phyloP scores from a whole-genome alignment of 1,139 yeast genomes.

The Saccharomyces pastorianus region DNA sequence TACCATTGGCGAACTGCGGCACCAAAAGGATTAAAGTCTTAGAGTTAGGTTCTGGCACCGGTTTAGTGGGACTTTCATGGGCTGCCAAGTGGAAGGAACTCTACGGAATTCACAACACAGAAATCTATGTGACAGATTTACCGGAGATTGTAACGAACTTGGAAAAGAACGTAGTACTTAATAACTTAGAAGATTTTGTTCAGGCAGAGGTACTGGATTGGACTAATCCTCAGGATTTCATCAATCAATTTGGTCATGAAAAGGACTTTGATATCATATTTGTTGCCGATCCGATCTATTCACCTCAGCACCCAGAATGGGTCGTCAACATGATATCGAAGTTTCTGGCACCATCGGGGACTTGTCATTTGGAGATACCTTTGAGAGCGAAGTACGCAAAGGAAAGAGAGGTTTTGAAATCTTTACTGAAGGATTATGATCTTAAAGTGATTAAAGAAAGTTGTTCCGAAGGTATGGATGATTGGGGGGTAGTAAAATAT shows the following conservation, averaged over 20 bases:
- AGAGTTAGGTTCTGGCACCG: conserved; percentile 93
- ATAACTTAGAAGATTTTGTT: conserved; percentile 33
- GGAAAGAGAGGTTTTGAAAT: conserved; percentile 58
- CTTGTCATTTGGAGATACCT: conserved; percentile 67
- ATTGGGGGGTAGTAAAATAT: conserved; percentile 69
- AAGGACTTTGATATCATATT: conserved; percentile 49
- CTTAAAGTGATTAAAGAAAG: conserved; percentile 28
- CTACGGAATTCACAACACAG: conserved; percentile 33
- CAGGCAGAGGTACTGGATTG: conserved; percentile 63
- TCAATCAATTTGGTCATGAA: conserved; percentile 23
- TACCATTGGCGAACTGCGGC: conserved; percentile 43
- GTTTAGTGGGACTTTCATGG: conserved; percentile 71
- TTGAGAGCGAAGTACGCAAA: conserved; percentile 55
- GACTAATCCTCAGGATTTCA: conserved; percentile 48
- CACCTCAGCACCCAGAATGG: conserved; percentile 70
- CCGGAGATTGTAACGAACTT: conserved; percentile 70
- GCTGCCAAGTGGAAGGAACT: conserved; percentile 30
- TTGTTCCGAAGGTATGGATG: conserved; percentile 65
- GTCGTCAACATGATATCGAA: conserved; percentile 49
- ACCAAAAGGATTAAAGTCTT: conserved; percentile 34
- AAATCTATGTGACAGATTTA: conserved; percentile 66
- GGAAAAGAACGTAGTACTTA: conserved; percentile 45
- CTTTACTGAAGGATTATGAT: conserved; percentile 36
- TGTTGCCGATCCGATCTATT: conserved; percentile 83
- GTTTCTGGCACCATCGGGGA: conserved; percentile 37